Base-by-base conservation (phyloP, 2,329 filamentous ascomycete species). In the Endoconidiophora polonica region DNA sequence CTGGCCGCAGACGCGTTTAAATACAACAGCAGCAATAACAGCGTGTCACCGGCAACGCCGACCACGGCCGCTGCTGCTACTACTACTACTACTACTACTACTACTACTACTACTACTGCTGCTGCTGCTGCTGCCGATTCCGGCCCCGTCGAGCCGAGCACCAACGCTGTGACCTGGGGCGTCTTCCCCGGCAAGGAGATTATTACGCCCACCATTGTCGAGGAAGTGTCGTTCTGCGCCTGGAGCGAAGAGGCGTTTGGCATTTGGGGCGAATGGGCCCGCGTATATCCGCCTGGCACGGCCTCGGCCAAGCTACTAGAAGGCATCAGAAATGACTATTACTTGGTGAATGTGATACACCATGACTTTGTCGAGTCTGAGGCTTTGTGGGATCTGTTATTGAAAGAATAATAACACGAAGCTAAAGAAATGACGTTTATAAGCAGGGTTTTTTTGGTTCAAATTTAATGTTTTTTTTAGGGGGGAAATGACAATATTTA, bases 141-240 rank as follows among this genome's bases (percentile, higher is more conserved):
- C n/a, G 47, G 47, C 6, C 47, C 52, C 9, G 55, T 62, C 44
- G 59, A 59, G 33, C 58, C 66, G 24, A 79, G 76, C 58, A 90
- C 93, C 26, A 95, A 96, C 60, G 87, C 90, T 0, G 91, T 98
- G 2, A 98, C 91, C 0, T 96, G 90, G 90, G 90, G 90, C 47
- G 86, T 87, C 1, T 96, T 96, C 66, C 83, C 85, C 0, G 86
- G 86, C 40, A 95, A 95, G 66, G 90, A 96, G 65, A 96, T 96
- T 60, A 77, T 94, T 52, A 94, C 88, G 20, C 90, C 90, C 2
- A 96, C 90, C 1, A 96, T 96, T 60, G 94, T 96, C 59, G 90
- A 96, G 63, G 85, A 88, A 57, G 86, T 94, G 47, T 91, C 84
- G 62, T 96, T 96, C 72, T 74, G 79, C 55, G 86, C 88, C 5